phyloP scores from a whole-genome alignment of 139 green algal species.

The Axilococcus clingmanii region DNA sequence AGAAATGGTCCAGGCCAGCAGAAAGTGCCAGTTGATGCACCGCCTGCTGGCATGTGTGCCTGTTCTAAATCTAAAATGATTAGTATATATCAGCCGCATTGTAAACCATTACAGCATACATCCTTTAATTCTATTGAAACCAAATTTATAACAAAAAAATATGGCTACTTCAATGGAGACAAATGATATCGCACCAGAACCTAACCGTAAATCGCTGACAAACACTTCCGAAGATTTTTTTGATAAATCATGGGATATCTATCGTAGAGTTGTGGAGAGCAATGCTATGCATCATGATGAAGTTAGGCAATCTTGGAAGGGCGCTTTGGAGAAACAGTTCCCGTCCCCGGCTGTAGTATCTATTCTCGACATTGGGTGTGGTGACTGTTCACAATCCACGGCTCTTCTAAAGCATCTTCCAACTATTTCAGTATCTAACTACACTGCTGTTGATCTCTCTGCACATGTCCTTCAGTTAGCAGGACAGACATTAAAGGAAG shows the following conservation, averaged over 20 bases:
- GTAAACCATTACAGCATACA: too few species aligned
- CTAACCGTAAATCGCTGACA: too few species aligned
- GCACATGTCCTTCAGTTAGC: neutral
- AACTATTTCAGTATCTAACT: neutral
- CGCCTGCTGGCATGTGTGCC: too few species aligned
- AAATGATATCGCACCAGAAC: too few species aligned
- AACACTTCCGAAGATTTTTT: too few species aligned
- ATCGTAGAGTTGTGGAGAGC: conserved; percentile 2
- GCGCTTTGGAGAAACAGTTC: neutral
- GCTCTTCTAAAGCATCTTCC: neutral
- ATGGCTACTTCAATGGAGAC: too few species aligned
- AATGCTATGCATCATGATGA: conserved; percentile 5
- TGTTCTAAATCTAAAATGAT: too few species aligned
- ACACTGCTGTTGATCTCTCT: conserved; percentile 3
- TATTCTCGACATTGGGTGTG: neutral
- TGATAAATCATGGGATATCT: conserved; percentile 1
- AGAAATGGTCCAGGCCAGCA: conserved; percentile 11
- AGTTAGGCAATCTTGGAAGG: neutral
- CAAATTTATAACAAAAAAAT: too few species aligned
- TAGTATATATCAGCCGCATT: too few species aligned
- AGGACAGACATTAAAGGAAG: neutral
- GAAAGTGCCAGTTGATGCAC: too few species aligned
- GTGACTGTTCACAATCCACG: neutral
- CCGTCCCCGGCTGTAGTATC: too few species aligned
- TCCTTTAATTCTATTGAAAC: too few species aligned